Percentiles rank a stretch among this genome's conserved stretches.
Conservation (phyloP, 1,284 basidiomycete species). For the Ceratobasidium sp. region DNA sequence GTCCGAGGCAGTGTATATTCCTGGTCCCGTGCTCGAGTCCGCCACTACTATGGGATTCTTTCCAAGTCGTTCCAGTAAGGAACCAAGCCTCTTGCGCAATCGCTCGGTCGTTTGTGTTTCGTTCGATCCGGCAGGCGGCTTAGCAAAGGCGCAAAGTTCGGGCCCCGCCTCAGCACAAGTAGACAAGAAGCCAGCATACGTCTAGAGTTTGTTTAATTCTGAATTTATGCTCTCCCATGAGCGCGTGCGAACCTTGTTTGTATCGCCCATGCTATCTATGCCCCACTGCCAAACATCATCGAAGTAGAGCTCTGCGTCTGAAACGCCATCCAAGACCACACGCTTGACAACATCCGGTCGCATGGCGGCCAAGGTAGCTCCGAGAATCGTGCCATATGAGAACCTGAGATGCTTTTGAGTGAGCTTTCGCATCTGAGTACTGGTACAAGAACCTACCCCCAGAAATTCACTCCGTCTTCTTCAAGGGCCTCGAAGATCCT, state of each 20-base stretch:
- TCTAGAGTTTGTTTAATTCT: neutral
- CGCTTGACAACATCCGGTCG: conserved; percentile 38
- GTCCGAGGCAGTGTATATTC: conserved; percentile 38
- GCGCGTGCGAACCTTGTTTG: conserved; percentile 37
- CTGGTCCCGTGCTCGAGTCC: conserved; percentile 38
- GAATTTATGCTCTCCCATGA: neutral
- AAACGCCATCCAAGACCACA: conserved; percentile 45
- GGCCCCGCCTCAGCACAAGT: conserved; percentile 41
- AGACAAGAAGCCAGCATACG: conserved; percentile 37
- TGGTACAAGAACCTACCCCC: neutral
- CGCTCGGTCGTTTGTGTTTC: conserved; percentile 29
- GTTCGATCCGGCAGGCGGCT: neutral
- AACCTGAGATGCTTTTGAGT: too few species aligned
- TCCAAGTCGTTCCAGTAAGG: conserved; percentile 27
- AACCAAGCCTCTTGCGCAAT: conserved; percentile 16
- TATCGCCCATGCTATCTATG: conserved; percentile 41
- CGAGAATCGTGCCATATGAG: conserved; percentile 46
- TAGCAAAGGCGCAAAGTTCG: conserved; percentile 34
- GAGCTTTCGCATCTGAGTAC: too few species aligned
- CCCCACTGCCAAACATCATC: conserved; percentile 44
- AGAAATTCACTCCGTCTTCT: conserved; percentile 39
- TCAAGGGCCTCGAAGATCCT: conserved; percentile 44
- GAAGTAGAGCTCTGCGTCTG: conserved; percentile 39
- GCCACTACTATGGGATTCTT: conserved; percentile 38
- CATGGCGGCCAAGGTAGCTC: conserved; percentile 44